Conservation (phyloP, 2,329 filamentous ascomycete species). For the Bipolaris cookei region DNA sequence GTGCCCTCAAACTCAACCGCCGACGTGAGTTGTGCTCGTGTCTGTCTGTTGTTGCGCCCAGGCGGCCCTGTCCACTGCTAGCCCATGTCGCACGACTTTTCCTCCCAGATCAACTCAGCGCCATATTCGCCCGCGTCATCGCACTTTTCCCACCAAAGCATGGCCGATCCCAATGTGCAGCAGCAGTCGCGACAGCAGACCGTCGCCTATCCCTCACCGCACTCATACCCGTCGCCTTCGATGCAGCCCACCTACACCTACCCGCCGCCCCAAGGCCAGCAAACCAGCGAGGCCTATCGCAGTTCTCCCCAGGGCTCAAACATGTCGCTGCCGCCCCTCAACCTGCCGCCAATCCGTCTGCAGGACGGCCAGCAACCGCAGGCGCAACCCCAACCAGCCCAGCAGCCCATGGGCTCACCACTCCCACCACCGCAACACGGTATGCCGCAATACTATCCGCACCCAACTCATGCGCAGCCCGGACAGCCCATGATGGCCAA, state of each 20-base stretch:
- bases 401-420: constrained; percentile 59
- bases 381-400: constrained; percentile 39
- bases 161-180: constrained; percentile 45
- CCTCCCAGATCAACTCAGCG: constrained; percentile 31
- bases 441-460: constrained; percentile 61
- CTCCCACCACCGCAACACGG: constrained; percentile 61
- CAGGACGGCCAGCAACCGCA: constrained; percentile 52
- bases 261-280: constrained; percentile 51
- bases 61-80: constrained; percentile 35
- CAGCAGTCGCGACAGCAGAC: constrained; percentile 43
- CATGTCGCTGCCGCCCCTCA: constrained; percentile 54
- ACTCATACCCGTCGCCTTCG: constrained; percentile 59
- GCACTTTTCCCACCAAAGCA: constrained; percentile 41
- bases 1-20: constrained; percentile 22
- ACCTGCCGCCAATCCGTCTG: constrained; percentile 60
- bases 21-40: constrained; percentile 18
- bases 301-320: constrained; percentile 55
- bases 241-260: constrained; percentile 58
- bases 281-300: constrained; percentile 52
- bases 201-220: constrained; percentile 53
- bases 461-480: constrained; percentile 49
- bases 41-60: constrained; percentile 27
- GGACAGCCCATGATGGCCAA: constrained; percentile 58
- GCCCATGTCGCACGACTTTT: constrained; percentile 45
- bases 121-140: constrained; percentile 43